Conservation (phyloP, 441 rosid genomes). For the Erysimum pusillum region DNA sequence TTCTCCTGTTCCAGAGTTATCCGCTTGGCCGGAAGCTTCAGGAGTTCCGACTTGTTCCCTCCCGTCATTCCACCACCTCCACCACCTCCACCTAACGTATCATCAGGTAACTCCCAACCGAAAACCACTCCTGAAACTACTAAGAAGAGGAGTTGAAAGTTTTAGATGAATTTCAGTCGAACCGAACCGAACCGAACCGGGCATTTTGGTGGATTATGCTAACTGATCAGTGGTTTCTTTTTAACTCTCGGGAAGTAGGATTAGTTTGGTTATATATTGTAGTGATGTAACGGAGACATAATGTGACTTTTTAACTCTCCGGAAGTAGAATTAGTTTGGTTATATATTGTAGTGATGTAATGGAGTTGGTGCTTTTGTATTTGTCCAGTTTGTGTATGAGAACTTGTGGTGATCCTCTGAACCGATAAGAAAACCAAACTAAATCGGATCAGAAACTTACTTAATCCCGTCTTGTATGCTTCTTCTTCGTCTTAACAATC, state of each 20-base stretch:
- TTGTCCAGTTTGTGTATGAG: neutral
- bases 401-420: neutral
- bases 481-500: no score
- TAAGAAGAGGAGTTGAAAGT: neutral
- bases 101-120: neutral
- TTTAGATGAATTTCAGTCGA: neutral
- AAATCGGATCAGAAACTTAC: neutral
- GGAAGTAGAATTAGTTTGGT: neutral
- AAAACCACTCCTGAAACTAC: neutral
- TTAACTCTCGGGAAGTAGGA: neutral
- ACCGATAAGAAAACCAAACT: no score
- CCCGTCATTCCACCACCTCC: slow-evolving; percentile 28
- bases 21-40: slow-evolving; percentile 16
- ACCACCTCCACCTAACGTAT: neutral
- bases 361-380: neutral
- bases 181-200: no score
- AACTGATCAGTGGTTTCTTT: neutral
- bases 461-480: no score
- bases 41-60: slow-evolving; percentile 20
- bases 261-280: neutral
- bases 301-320: neutral
- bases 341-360: neutral
- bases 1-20: neutral
- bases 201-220: no score
- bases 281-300: no score